Percentiles rank a stretch among this genome's conserved stretches.
These are phyloP conservation scores for Madurella fahalii DNA, from an alignment of 2,329 filamentous ascomycete species.

Conservation along the genomic window DNA sequence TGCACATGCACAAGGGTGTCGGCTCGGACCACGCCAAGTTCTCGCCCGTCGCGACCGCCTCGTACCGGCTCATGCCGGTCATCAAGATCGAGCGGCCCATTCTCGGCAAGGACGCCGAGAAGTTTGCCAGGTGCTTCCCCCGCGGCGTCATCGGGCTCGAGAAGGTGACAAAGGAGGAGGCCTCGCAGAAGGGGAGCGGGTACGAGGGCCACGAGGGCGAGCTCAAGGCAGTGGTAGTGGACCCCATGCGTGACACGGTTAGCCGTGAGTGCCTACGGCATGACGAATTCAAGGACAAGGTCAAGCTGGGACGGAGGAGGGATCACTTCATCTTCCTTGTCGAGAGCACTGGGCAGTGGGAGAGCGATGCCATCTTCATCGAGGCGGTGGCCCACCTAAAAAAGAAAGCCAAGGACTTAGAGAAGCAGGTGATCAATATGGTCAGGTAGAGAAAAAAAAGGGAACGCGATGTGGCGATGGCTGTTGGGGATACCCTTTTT, in stretches of 20 bases:
- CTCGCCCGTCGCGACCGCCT: conserved; percentile 90
- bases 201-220: conserved; percentile 75
- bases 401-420: conserved; percentile 72
- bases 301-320: conserved; percentile 81
- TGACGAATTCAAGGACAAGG: conserved; percentile 89
- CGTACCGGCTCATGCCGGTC: conserved; percentile 83
- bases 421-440: conserved; percentile 66
- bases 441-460: conserved; percentile 38
- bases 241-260: conserved; percentile 92
- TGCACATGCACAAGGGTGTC: conserved; percentile 94
- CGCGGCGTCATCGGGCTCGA: conserved; percentile 80
- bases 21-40: conserved; percentile 96
- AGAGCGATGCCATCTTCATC: conserved; percentile 89
- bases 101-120: conserved; percentile 77
- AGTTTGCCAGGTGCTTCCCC: conserved; percentile 88
- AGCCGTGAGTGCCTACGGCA: conserved; percentile 90
- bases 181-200: conserved; percentile 53
- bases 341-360: conserved; percentile 92
- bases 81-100: conserved; percentile 85
- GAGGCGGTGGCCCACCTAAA: conserved; percentile 83
- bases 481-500: conserved; percentile 15
- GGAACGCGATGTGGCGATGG: background rate
- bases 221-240: conserved; percentile 78
- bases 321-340: conserved; percentile 98
- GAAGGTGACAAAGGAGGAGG: conserved; percentile 64